phyloP scores from a whole-genome alignment of 257 asterid species.

The Ilex asprella region DNA sequence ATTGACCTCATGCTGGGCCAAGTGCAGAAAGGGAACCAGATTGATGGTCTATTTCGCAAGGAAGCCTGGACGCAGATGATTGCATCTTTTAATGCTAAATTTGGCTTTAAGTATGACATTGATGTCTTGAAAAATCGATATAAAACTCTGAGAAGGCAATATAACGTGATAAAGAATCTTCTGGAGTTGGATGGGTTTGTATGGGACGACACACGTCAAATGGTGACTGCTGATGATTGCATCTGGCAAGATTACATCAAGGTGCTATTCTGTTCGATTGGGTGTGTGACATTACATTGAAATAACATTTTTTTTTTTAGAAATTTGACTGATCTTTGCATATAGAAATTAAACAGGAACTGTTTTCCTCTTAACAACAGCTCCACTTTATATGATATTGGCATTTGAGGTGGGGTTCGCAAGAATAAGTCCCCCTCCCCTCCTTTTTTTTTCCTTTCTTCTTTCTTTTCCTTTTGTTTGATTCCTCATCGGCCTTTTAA shows the following conservation, averaged over 20 bases:
- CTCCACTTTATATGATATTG: too few relatives aligned
- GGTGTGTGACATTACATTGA: neutral
- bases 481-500: too few relatives aligned
- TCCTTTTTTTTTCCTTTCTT: neutral
- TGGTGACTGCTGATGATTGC: constrained; percentile 33
- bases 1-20: constrained; percentile 26
- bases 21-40: constrained; percentile 28
- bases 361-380: too few relatives aligned
- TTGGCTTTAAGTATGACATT: constrained; percentile 21
- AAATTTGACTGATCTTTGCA: too few relatives aligned
- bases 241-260: constrained; percentile 34
- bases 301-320: too few relatives aligned
- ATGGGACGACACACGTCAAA: constrained; percentile 31
- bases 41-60: constrained; percentile 29
- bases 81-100: constrained; percentile 19
- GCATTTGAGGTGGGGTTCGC: neutral
- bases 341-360: too few relatives aligned
- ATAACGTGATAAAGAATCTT: constrained; percentile 22
- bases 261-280: constrained; percentile 12
- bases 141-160: constrained; percentile 30
- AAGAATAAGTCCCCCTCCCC: neutral
- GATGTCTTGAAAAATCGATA: constrained; percentile 29
- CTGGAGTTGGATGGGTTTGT: constrained; percentile 35
- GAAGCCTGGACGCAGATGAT: constrained; percentile 35
- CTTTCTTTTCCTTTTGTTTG: too few relatives aligned